phyloP scores from a whole-genome alignment of 164 flowering plant genomes.

The Stephania japonica region DNA sequence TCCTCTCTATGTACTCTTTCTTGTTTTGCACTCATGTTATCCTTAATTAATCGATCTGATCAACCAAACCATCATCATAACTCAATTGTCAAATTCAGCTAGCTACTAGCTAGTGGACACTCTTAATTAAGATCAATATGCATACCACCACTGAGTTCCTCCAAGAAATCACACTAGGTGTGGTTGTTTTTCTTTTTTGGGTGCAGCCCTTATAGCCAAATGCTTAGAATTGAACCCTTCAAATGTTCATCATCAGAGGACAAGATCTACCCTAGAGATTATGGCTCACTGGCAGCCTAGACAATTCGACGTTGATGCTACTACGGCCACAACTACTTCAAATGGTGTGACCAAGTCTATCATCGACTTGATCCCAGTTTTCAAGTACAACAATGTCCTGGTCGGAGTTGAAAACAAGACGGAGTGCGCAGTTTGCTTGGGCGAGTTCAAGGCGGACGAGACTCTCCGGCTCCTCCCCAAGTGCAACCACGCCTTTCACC shows the following conservation, averaged over 20 bases:
- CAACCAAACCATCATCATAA: too few species aligned
- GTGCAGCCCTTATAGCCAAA: constrained; percentile 26
- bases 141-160: neutral
- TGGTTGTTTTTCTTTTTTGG: constrained; percentile 29
- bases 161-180: constrained; percentile 17
- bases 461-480: constrained; percentile 55
- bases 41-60: too few species aligned
- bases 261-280: constrained; percentile 11
- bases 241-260: constrained; percentile 2
- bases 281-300: neutral
- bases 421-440: constrained; percentile 61
- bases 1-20: too few species aligned
- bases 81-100: too few species aligned
- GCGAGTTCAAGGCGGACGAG: constrained; percentile 53
- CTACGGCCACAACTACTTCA: constrained; percentile 28
- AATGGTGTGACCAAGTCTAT: constrained; percentile 12
- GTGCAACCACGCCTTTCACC: constrained; percentile 66
- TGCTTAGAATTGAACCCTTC: constrained; percentile 13
- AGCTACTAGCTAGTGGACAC: too few species aligned
- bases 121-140: too few species aligned
- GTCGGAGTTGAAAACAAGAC: constrained; percentile 34
- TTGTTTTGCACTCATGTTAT: too few species aligned
- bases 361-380: constrained; percentile 37
- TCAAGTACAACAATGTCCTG: constrained; percentile 28
- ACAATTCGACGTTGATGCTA: constrained; percentile 23